These are phyloP conservation scores for Suillus clintonianus DNA, from an alignment of 768 basidiomycete species.

Conservation along the genomic window DNA sequence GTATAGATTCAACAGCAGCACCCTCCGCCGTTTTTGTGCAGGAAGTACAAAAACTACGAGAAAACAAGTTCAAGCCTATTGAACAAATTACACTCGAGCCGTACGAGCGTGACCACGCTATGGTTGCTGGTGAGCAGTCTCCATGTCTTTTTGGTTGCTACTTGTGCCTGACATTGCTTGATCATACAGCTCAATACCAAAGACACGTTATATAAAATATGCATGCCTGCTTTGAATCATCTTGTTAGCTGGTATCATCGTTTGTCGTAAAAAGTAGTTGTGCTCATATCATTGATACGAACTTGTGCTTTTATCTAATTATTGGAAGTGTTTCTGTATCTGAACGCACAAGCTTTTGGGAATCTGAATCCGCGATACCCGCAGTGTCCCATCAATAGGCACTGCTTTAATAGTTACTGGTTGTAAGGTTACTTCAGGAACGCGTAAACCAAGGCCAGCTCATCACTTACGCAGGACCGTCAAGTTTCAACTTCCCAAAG, in stretches of 20 bases:
- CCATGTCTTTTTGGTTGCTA: background rate
- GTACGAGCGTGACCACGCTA: conserved; percentile 88
- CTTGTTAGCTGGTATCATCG: background rate
- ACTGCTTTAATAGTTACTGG: background rate
- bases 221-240: conserved; percentile 7
- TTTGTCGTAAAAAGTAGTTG: conserved; percentile 13
- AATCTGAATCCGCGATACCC: background rate
- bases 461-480: background rate
- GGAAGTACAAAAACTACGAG: conserved; percentile 81
- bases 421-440: background rate
- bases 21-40: conserved; percentile 87
- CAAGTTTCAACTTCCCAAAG: conserved; percentile 10
- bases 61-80: conserved; percentile 84
- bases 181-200: conserved; percentile 44
- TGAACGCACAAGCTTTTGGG: background rate
- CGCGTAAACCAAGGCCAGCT: background rate
- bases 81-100: conserved; percentile 96
- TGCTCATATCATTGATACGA: conserved; percentile 15
- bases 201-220: conserved; percentile 42
- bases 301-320: conserved; percentile 16
- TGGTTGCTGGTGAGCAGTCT: conserved; percentile 70
- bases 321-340: conserved; percentile 5
- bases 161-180: conserved; percentile 2
- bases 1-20: conserved; percentile 94
- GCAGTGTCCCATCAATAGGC: background rate